Conservation (phyloP, 805 yeast species). For the Torulaspora delbrueckii region DNA sequence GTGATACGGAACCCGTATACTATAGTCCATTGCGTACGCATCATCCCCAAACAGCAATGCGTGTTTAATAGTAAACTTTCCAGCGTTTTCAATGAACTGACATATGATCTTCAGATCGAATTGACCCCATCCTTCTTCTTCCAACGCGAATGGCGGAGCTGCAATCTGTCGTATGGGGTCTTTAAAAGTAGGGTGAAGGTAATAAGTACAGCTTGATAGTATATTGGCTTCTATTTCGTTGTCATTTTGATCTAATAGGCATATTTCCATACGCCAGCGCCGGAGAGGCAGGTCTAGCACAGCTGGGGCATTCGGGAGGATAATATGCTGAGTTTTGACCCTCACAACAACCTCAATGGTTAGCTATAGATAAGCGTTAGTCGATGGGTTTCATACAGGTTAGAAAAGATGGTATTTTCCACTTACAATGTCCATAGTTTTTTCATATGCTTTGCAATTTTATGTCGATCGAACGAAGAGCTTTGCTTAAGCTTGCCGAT, state of each 20-base stretch:
- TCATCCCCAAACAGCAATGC: slow-evolving; percentile 77
- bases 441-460: background rate
- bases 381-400: background rate
- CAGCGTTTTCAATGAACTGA: slow-evolving; percentile 69
- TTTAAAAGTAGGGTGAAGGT: slow-evolving; percentile 86
- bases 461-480: background rate
- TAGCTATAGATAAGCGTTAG: slow-evolving; percentile 9
- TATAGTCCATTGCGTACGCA: slow-evolving; percentile 70
- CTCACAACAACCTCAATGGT: slow-evolving; percentile 70
- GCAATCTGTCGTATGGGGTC: slow-evolving; percentile 73
- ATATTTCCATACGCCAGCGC: slow-evolving; percentile 75
- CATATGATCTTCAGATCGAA: slow-evolving; percentile 78
- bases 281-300: slow-evolving; percentile 76
- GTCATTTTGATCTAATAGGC: slow-evolving; percentile 71
- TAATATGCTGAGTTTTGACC: slow-evolving; percentile 77
- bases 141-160: slow-evolving; percentile 73
- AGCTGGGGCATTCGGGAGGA: slow-evolving; percentile 70
- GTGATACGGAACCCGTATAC: slow-evolving; percentile 63
- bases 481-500: background rate
- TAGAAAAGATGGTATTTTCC: background rate
- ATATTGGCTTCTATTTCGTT: slow-evolving; percentile 73
- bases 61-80: slow-evolving; percentile 74
- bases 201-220: slow-evolving; percentile 81
- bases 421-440: slow-evolving; percentile 14
- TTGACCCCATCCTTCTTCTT: slow-evolving; percentile 97